Conservation (phyloP, 805 yeast genomes). For the Barnettozyma populi region DNA sequence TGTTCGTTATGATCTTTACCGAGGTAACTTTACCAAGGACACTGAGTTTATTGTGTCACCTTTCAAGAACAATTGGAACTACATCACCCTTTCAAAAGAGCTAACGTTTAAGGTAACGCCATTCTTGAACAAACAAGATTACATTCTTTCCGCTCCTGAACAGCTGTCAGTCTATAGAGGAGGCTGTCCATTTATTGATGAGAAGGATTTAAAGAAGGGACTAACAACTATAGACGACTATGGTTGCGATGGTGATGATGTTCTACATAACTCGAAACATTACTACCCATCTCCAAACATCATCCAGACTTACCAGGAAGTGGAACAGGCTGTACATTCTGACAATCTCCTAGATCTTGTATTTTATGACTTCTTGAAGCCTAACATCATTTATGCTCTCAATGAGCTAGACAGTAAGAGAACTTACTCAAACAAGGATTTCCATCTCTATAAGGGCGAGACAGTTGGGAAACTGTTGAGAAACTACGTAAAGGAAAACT, state of each 20-base stretch:
- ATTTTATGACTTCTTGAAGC: slow-evolving; percentile 70
- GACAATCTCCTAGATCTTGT: slow-evolving; percentile 53
- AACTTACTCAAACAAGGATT: slow-evolving; percentile 33
- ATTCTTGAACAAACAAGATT: slow-evolving; percentile 51
- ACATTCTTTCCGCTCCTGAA: slow-evolving; percentile 30
- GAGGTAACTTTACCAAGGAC: slow-evolving; percentile 79
- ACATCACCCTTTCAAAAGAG: slow-evolving; percentile 50
- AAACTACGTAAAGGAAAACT: slow-evolving; percentile 31
- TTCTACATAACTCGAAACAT: slow-evolving; percentile 55
- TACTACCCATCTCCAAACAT: slow-evolving; percentile 73
- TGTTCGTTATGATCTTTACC: slow-evolving; percentile 76
- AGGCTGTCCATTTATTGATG: slow-evolving; percentile 13
- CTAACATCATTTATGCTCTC: slow-evolving; percentile 43
- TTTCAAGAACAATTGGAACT: slow-evolving; percentile 74
- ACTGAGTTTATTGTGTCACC: slow-evolving; percentile 82
- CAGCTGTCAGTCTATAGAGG: slow-evolving; percentile 5
- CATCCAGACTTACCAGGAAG: slow-evolving; percentile 45
- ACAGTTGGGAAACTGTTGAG: slow-evolving; percentile 42
- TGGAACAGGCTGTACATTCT: slow-evolving; percentile 21
- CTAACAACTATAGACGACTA: slow-evolving; percentile 79
- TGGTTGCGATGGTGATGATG: slow-evolving; percentile 86
- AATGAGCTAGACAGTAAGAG: slow-evolving; percentile 24
- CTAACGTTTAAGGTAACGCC: slow-evolving; percentile 51
- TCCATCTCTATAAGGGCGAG: slow-evolving; percentile 33
- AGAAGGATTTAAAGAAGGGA: slow-evolving; percentile 47